phyloP scores from a whole-genome alignment of 345 rosid genomes.

The Mangifera indica region DNA sequence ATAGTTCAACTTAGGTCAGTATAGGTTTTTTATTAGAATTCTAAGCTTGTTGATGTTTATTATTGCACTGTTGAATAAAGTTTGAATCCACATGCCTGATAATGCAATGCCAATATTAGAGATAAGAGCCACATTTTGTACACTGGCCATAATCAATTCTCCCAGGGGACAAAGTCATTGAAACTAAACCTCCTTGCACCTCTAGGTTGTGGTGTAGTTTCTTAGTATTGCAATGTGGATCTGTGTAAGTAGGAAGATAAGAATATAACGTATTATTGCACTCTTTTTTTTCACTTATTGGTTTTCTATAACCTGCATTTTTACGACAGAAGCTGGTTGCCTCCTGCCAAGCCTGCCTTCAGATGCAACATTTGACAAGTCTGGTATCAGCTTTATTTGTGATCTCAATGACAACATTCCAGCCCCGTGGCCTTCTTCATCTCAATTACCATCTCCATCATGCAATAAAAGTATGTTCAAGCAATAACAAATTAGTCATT shows the following conservation, averaged over 20 bases:
- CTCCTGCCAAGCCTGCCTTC: constrained; percentile 96
- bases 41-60: not conserved
- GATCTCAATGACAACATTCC: constrained; percentile 97
- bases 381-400: constrained; percentile 91
- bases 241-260: not conserved
- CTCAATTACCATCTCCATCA: constrained; percentile 54
- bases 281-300: not conserved
- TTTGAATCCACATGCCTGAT: not conserved
- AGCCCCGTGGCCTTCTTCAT: constrained; percentile 81
- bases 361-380: constrained; percentile 80
- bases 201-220: not conserved
- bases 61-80: not conserved
- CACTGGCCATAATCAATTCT: not conserved
- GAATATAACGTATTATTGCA: not conserved
- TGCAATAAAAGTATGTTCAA: constrained; percentile 69
- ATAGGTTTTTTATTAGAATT: too few species aligned
- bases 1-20: not conserved
- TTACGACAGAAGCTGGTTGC: constrained; percentile 74
- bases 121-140: not conserved
- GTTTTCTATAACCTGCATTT: constrained; percentile 14
- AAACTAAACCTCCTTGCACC: not conserved
- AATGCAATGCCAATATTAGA: too few species aligned
- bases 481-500: not conserved
- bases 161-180: not conserved
- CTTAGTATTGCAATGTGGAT: not conserved